A percentile compares a stretch with the other conserved stretches of the same genome.
phyloP scores from a whole-genome alignment of 768 basidiomycete species.

The Aureoboletus auriporus region DNA sequence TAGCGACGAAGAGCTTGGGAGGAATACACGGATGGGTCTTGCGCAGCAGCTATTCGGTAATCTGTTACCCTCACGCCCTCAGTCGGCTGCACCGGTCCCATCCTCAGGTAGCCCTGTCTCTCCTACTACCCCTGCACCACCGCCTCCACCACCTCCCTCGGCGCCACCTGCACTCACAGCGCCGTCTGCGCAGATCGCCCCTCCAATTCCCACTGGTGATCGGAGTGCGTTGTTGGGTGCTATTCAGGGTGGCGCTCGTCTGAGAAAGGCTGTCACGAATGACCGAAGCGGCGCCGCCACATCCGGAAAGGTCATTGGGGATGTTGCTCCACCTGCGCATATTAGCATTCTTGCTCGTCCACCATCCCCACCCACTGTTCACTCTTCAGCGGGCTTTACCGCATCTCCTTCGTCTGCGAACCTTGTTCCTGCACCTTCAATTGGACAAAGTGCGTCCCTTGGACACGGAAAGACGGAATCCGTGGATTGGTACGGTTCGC shows the following conservation, averaged over 20 bases:
- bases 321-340: conserved; percentile 64
- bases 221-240: conserved; percentile 67
- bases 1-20: conserved; percentile 74
- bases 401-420: conserved; percentile 21
- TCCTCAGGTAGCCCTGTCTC: conserved; percentile 23
- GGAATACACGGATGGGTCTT: conserved; percentile 63
- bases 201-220: conserved; percentile 46
- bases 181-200: conserved; percentile 24
- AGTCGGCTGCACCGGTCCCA: conserved; percentile 44
- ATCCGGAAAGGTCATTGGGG: conserved; percentile 78
- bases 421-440: conserved; percentile 11
- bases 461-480: conserved; percentile 60
- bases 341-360: conserved; percentile 50
- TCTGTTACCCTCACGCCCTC: conserved; percentile 56
- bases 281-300: conserved; percentile 73
- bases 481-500: conserved; percentile 87
- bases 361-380: conserved; percentile 21
- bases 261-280: conserved; percentile 75
- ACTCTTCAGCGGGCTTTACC: not conserved
- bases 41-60: conserved; percentile 78
- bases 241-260: conserved; percentile 71
- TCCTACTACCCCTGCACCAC: conserved; percentile 33
- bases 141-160: conserved; percentile 36
- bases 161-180: conserved; percentile 22
- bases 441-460: conserved; percentile 14